These are phyloP conservation scores for Eimeria praecox DNA, from an alignment of 169 alveolate genomes.

Conservation along the genomic window DNA sequence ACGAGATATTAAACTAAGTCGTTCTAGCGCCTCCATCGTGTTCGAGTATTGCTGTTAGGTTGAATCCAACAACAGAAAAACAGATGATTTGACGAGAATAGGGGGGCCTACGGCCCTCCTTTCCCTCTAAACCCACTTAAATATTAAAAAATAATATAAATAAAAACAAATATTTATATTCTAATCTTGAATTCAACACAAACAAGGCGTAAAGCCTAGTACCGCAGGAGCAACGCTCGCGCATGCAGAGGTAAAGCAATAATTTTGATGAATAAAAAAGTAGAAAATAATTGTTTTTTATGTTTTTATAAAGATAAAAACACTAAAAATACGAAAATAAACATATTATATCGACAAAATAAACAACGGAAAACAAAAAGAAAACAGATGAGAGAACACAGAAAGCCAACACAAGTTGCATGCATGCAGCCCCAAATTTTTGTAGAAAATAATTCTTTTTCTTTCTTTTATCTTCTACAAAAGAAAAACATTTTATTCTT, in stretches of 20 bases:
- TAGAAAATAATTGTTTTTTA: no score
- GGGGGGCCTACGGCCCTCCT: background rate
- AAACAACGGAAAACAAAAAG: background rate
- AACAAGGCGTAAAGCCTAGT: no score
- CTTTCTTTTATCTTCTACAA: no score
- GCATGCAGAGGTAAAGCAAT: no score
- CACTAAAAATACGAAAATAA: background rate
- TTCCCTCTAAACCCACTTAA: background rate
- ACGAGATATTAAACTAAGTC: conserved; percentile 78
- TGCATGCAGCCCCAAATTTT: conserved; percentile 30
- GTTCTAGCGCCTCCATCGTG: conserved; percentile 82
- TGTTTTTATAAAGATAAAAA: no score
- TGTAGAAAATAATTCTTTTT: no score
- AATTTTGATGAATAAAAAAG: no score
- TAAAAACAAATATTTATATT: background rate
- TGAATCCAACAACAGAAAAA: no score
- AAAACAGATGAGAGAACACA: background rate
- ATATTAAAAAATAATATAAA: background rate
- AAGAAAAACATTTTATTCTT: no score
- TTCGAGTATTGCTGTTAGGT: no score
- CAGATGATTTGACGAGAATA: background rate
- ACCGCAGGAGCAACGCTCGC: no score
- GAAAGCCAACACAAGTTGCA: background rate
- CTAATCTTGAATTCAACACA: background rate
- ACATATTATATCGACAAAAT: no score